Percentiles rank a stretch among this genome's conserved stretches.
phyloP scores from a whole-genome alignment of 2,329 filamentous ascomycete species.

The Xylaria sp. region DNA sequence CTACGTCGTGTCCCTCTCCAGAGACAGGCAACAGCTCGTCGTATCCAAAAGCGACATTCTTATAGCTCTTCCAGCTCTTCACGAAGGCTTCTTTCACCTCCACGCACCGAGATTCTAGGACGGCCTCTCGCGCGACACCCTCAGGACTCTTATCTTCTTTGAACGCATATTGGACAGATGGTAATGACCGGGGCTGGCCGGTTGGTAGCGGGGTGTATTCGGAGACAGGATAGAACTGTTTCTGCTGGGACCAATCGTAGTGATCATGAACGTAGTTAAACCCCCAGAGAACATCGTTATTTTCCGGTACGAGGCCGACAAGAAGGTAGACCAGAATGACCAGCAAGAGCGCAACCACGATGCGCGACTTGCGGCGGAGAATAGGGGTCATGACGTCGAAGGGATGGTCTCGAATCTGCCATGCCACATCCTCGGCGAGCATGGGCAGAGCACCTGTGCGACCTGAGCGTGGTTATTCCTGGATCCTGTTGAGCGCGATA shows the following conservation, averaged over 20 bases:
- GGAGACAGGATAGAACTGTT: conserved; percentile 35
- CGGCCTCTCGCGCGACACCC: conserved; percentile 34
- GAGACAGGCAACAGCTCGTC: conserved; percentile 41
- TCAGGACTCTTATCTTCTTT: conserved; percentile 34
- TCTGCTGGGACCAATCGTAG: conserved; percentile 41
- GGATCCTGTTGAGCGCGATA: neutral
- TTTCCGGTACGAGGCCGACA: conserved; percentile 37
- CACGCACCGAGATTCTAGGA: conserved; percentile 39
- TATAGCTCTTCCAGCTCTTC: conserved; percentile 58
- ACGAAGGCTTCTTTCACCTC: conserved; percentile 51
- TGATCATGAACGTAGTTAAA: conserved; percentile 38
- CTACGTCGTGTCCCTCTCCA: conserved; percentile 34
- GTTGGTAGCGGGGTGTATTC: conserved; percentile 37
- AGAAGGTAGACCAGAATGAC: conserved; percentile 37
- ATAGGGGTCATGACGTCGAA: conserved; percentile 33
- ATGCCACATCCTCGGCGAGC: conserved; percentile 40
- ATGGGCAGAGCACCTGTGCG: conserved; percentile 29
- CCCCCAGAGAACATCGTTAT: conserved; percentile 34
- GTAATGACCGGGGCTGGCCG: conserved; percentile 33
- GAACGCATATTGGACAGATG: conserved; percentile 39
- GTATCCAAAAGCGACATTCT: conserved; percentile 39
- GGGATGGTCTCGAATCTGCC: conserved; percentile 34
- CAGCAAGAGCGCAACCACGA: conserved; percentile 29
- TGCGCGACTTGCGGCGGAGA: conserved; percentile 36
- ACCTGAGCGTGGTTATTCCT: neutral